Base-by-base conservation (phyloP, 352 stramenopile species). In the Phytophthora vignae region DNA sequence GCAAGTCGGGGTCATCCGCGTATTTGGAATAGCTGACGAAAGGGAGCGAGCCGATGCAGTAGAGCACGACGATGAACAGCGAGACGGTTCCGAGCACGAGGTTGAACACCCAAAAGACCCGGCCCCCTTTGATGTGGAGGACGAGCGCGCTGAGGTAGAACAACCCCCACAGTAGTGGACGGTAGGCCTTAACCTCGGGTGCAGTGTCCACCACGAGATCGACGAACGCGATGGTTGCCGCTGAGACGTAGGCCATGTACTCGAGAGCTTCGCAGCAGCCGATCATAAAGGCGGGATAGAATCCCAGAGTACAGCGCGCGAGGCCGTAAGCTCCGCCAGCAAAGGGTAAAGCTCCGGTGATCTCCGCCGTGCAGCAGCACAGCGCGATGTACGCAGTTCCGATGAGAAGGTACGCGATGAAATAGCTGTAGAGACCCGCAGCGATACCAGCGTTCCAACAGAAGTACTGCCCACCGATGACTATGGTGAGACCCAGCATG, bases 391-490 rank as follows among this genome's bases (percentile, higher is more conserved):
- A 90, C 12, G 70, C 77, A 8, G 56, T 63, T 7, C 63, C 67
- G 7, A 83, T 82, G 15, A 90, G 55, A 1, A 85, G 6, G 50
- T 79, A 86, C 3, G 69, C 55, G 42, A 88, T 60, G 10, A 82
- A 62, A 31, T 81, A 85, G 69, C 67, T 82, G 54, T 68, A 82
- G 19, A 90, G 46, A 11, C 82, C 82, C 8, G 76, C 78, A 3
- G 61, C 38, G 17, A 90, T 65, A 0, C 82, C 79, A 5, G 54
- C 69, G 25, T 88, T 88, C 82, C 82, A 90, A 9, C 62, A 73
- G 48, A 90, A 82, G 55, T 84, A 87, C 60, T 90, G 79, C 9
- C 79, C 82, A 1, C 79, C 82, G 15, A 90, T 78, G 48, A 87
- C 82, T 31, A 88, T 83, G 1, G 79, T 85, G 48, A 90, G 82